phyloP scores from a whole-genome alignment of 2,329 filamentous ascomycete species.

The Cadophora sp. region DNA sequence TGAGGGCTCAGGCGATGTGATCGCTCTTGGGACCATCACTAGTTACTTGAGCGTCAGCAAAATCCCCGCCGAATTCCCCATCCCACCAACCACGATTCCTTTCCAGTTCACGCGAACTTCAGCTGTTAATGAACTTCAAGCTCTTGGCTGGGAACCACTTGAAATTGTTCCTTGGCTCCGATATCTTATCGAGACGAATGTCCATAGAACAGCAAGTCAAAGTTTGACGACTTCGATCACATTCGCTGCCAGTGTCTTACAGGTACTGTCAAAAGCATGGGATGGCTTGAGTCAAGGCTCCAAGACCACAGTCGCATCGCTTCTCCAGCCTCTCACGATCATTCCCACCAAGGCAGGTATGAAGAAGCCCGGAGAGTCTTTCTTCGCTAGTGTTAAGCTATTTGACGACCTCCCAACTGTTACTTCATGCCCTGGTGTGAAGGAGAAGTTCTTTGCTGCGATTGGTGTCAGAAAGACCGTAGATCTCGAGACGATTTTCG shows the following conservation, averaged over 20 bases:
- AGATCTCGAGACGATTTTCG: conserved; percentile 92
- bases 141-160: conserved; percentile 85
- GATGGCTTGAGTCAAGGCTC: conserved; percentile 74
- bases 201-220: conserved; percentile 65
- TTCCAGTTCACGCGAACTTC: conserved; percentile 80
- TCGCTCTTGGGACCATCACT: conserved; percentile 77
- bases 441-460: conserved; percentile 85
- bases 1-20: conserved; percentile 69
- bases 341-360: conserved; percentile 93
- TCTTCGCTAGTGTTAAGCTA: conserved; percentile 91
- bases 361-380: conserved; percentile 83
- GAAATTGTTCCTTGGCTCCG: conserved; percentile 86
- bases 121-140: conserved; percentile 71
- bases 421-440: conserved; percentile 76
- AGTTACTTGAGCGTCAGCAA: conserved; percentile 78
- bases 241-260: conserved; percentile 80
- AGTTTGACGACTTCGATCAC: conserved; percentile 74
- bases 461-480: conserved; percentile 95
- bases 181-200: conserved; percentile 74
- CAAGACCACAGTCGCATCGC: conserved; percentile 67
- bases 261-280: conserved; percentile 88
- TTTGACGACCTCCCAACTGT: conserved; percentile 93
- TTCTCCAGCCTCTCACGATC: conserved; percentile 73
- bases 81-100: conserved; percentile 83
- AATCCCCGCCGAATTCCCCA: conserved; percentile 81